Evolutionary conservation across 1,284 basidiomycete species (phyloP), one percentile per base, ranked within the genome.

Genomic region (Trichosporon sp.): DNA sequence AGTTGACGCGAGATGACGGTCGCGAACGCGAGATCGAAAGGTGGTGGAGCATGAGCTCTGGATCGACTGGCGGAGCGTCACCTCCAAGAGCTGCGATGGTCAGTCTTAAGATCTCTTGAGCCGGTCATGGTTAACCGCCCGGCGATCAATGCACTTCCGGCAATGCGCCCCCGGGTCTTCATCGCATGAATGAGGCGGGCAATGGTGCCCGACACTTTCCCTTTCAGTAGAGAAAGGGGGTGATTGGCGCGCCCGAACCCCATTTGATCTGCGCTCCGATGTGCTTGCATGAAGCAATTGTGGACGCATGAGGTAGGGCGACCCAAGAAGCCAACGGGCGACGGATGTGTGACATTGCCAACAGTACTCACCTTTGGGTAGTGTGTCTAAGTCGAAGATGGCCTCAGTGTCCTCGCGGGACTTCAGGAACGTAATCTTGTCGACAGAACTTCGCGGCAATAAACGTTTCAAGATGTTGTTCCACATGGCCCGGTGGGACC

Each of bases 401-500:
- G 68, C 62, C 19, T 64, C 71, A 0, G 75, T 56, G 14, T 73
- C 68, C 1, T 61, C 61, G 8, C 65, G 61, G 16, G 25, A 65
- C 40, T 78, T 71, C 29, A 79, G 74, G 62, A 84, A 84, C 8
- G 76, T 70, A 58, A 84, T 78, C 67, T 80, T 80, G 33, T 81
- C 81, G 7, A 84, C 71, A 2, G 82, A 81, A 25, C 79, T 77
- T 56, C 74, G 72, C 0, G 83, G 83, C 1, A 84, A 64, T 6
- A 84, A 71, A 3, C 81, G 75, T 61, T 82, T 82, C 65, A 83
- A 71, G 37, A 83, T 74, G 10, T 63, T 64, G 31, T 75, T 76
- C 83, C 83, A 84, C 72, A 84, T 80, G 21, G 79, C 78, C 7
- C 80, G 73, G 56, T 83, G 81, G 4, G 81, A 78, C 83, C 83